These are phyloP conservation scores for Cystofilobasidium bisporidii DNA, from an alignment of 768 basidiomycete species.

Conservation along the genomic window DNA sequence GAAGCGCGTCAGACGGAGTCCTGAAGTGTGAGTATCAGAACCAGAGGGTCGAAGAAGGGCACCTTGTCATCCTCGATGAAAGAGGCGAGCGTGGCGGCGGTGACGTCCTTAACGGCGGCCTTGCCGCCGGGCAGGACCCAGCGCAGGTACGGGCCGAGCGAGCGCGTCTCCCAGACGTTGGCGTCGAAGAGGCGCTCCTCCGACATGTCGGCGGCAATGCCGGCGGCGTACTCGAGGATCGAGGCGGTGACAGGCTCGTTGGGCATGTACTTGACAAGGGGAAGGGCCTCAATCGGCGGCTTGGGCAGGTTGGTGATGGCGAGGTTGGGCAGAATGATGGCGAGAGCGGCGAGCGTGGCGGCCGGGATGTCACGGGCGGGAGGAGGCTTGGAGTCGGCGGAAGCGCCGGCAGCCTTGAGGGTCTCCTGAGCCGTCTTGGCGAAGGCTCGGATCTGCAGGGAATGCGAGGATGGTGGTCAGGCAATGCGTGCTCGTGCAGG, in stretches of 20 bases:
- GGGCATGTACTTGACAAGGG: slow-evolving; percentile 49
- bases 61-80: slow-evolving; percentile 66
- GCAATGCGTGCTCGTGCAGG: no score
- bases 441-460: slow-evolving; percentile 73
- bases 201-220: slow-evolving; percentile 67
- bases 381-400: slow-evolving; percentile 53
- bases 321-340: slow-evolving; percentile 55
- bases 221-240: slow-evolving; percentile 62
- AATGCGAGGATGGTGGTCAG: not conserved
- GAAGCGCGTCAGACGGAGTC: not conserved
- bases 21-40: not conserved
- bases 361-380: slow-evolving; percentile 58
- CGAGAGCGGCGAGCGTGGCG: slow-evolving; percentile 53
- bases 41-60: not conserved
- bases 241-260: slow-evolving; percentile 48
- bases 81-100: slow-evolving; percentile 58
- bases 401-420: slow-evolving; percentile 72
- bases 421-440: slow-evolving; percentile 71
- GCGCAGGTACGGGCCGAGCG: slow-evolving; percentile 68
- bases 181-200: slow-evolving; percentile 49
- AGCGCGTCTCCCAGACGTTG: slow-evolving; percentile 46
- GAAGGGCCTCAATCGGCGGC: slow-evolving; percentile 43
- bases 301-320: slow-evolving; percentile 41
- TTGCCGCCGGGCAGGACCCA: slow-evolving; percentile 40
- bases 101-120: slow-evolving; percentile 41